A percentile compares a stretch with the other conserved stretches of the same genome.
Evolutionary conservation across 805 yeast species (phyloP).

Genomic region (Metschnikowia aberdeeniae): DNA sequence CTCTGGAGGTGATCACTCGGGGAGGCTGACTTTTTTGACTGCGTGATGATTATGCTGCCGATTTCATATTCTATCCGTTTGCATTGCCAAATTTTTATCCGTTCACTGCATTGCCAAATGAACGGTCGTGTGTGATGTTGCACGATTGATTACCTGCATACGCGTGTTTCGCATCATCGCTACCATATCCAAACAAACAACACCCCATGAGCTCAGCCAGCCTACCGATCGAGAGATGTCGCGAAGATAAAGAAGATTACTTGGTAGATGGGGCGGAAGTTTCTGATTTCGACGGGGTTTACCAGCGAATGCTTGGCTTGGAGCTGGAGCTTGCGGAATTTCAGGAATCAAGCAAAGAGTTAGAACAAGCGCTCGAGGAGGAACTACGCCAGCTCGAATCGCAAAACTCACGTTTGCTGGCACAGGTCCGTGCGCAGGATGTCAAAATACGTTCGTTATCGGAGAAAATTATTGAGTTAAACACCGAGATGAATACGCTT

Average conservation of each 20-base stretch:
- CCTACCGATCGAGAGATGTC: constrained; percentile 1
- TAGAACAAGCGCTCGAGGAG: constrained; percentile 43
- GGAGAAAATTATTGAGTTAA: constrained; percentile 13
- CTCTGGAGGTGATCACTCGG: constrained; percentile 26
- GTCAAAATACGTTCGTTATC: constrained; percentile 19
- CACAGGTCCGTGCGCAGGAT: constrained; percentile 17
- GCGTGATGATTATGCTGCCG: too few relatives aligned
- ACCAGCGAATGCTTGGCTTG: constrained; percentile 29
- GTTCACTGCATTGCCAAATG: too few relatives aligned
- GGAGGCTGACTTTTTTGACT: too few relatives aligned
- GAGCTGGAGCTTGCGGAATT: constrained; percentile 39
- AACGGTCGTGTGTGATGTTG: too few relatives aligned
- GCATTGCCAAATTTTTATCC: too few relatives aligned
- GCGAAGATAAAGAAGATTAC: background rate
- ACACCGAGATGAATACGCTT: constrained; percentile 20
- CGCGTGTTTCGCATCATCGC: background rate
- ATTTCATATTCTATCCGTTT: too few relatives aligned
- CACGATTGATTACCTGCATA: background rate
- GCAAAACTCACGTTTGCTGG: constrained; percentile 18
- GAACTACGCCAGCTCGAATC: constrained; percentile 35
- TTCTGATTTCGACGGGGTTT: constrained; percentile 8
- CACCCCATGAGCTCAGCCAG: constrained; percentile 3
- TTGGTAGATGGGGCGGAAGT: background rate
- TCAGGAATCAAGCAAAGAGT: constrained; percentile 41
- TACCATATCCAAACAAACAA: background rate